phyloP scores from a whole-genome alignment of 768 basidiomycete genomes.

The Lentinula lateritia region DNA sequence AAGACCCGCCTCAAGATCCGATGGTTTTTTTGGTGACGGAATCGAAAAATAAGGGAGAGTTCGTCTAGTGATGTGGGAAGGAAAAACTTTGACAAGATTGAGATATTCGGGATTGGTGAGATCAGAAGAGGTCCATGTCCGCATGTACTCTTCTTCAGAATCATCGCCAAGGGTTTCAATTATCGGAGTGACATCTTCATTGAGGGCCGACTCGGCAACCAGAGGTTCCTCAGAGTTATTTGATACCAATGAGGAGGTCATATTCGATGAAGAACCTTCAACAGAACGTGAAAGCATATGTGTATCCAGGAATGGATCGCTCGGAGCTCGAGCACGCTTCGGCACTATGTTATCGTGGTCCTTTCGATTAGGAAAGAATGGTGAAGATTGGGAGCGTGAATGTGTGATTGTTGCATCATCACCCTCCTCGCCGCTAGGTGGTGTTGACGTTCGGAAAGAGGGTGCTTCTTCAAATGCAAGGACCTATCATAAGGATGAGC shows the following conservation, averaged over 20 bases:
- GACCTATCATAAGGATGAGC: slow-evolving; percentile 22
- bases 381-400: slow-evolving; percentile 52
- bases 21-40: slow-evolving; percentile 13
- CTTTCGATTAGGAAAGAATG: slow-evolving; percentile 35
- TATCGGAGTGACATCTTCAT: slow-evolving; percentile 20
- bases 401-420: slow-evolving; percentile 36
- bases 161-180: slow-evolving; percentile 21
- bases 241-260: slow-evolving; percentile 23
- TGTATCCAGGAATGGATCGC: slow-evolving; percentile 77
- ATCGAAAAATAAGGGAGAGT: slow-evolving; percentile 68
- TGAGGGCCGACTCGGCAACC: slow-evolving; percentile 29
- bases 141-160: slow-evolving; percentile 48
- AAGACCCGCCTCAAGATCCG: slow-evolving; percentile 70
- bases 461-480: slow-evolving; percentile 71
- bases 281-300: slow-evolving; percentile 51
- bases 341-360: slow-evolving; percentile 39
- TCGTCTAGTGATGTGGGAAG: slow-evolving; percentile 65
- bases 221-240: slow-evolving; percentile 35
- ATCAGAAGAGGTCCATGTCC: slow-evolving; percentile 80
- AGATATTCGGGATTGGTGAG: slow-evolving; percentile 71
- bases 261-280: slow-evolving; percentile 45
- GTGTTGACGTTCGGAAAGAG: slow-evolving; percentile 30
- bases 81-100: slow-evolving; percentile 68
- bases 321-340: slow-evolving; percentile 69
- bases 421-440: slow-evolving; percentile 27